Evolutionary conservation across 2,329 filamentous ascomycete genomes (phyloP).

Genomic region (Curvularia verruculosa): DNA sequence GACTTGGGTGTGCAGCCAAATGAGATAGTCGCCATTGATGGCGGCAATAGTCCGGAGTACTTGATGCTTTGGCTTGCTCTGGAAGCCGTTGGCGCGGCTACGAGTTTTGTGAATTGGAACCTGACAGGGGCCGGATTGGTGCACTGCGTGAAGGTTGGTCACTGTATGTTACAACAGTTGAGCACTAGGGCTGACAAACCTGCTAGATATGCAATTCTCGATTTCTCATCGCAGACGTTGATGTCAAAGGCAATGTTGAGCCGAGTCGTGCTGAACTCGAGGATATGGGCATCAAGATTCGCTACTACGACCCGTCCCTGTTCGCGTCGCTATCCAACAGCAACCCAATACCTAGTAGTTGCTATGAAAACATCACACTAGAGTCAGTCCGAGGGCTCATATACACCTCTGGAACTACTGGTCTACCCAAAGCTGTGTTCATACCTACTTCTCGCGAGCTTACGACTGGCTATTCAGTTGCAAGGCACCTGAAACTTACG

Average conservation of each 20-base stretch:
- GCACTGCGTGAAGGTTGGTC: conserved; percentile 47
- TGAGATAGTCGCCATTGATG: conserved; percentile 47
- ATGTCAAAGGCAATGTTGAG: conserved; percentile 56
- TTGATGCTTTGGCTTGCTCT: conserved; percentile 49
- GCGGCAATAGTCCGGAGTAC: conserved; percentile 46
- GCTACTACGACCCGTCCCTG: conserved; percentile 39
- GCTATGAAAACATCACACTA: conserved; percentile 28
- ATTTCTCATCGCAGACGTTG: conserved; percentile 54
- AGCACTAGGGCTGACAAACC: conserved; percentile 52
- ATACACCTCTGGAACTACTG: conserved; percentile 48
- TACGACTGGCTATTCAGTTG: conserved; percentile 25
- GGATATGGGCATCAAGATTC: conserved; percentile 30
- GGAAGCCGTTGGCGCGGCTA: conserved; percentile 42
- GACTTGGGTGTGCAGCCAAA: conserved; percentile 40
- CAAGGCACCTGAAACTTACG: conserved; percentile 38
- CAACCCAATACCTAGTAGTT: conserved; percentile 33
- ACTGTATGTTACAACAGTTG: conserved; percentile 10
- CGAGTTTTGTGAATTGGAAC: conserved; percentile 48
- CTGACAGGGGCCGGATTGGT: conserved; percentile 44
- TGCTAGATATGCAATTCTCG: conserved; percentile 56
- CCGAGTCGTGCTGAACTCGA: conserved; percentile 34
- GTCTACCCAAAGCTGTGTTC: conserved; percentile 43
- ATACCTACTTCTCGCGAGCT: conserved; percentile 40
- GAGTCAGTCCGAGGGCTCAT: conserved; percentile 40
- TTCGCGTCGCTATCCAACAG: conserved; percentile 30